Percentiles rank a stretch among this genome's conserved stretches.
Evolutionary conservation across 164 flowering plant genomes (phyloP).

Genomic region (Vitis cinerea): DNA sequence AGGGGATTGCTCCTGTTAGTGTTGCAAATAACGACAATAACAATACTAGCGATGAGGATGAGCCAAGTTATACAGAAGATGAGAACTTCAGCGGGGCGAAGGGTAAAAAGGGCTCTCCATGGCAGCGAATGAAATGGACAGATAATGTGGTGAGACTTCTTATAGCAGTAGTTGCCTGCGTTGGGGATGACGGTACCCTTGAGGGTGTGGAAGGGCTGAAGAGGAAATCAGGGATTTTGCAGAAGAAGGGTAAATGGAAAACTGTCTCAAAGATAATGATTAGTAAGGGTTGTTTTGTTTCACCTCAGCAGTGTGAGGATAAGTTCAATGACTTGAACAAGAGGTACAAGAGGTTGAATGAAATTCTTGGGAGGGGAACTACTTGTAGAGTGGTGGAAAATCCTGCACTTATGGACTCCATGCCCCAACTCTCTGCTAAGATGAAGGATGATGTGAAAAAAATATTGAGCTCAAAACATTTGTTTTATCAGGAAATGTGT

Average conservation of each 20-base stretch:
- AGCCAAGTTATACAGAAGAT: slow-evolving; percentile 37
- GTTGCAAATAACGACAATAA: slow-evolving; percentile 10
- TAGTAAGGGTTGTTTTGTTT: slow-evolving; percentile 52
- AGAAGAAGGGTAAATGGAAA: slow-evolving; percentile 75
- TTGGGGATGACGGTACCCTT: slow-evolving; percentile 51
- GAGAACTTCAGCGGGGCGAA: slow-evolving; percentile 22
- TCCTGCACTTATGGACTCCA: too few relatives aligned
- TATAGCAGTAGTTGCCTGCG: slow-evolving; percentile 48
- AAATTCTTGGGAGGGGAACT: slow-evolving; percentile 58
- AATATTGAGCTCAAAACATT: slow-evolving; percentile 39
- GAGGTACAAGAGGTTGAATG: slow-evolving; percentile 64
- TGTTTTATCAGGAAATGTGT: slow-evolving; percentile 44
- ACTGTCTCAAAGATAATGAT: slow-evolving; percentile 57
- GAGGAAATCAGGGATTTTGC: slow-evolving; percentile 44
- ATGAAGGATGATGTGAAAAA: slow-evolving; percentile 42
- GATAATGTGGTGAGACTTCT: slow-evolving; percentile 55
- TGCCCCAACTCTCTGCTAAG: slow-evolving; percentile 19
- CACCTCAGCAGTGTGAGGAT: slow-evolving; percentile 82
- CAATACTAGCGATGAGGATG: slow-evolving; percentile 50
- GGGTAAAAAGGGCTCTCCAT: slow-evolving; percentile 42
- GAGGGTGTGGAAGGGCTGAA: slow-evolving; percentile 39
- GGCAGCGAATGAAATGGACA: slow-evolving; percentile 80
- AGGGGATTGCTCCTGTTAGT: slow-evolving; percentile 18
- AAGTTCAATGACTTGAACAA: slow-evolving; percentile 73
- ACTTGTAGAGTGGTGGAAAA: slow-evolving; percentile 61